These are phyloP conservation scores for Colletotrichum gigasporum DNA, from an alignment of 2,329 filamentous ascomycete species.

Conservation along the genomic window DNA sequence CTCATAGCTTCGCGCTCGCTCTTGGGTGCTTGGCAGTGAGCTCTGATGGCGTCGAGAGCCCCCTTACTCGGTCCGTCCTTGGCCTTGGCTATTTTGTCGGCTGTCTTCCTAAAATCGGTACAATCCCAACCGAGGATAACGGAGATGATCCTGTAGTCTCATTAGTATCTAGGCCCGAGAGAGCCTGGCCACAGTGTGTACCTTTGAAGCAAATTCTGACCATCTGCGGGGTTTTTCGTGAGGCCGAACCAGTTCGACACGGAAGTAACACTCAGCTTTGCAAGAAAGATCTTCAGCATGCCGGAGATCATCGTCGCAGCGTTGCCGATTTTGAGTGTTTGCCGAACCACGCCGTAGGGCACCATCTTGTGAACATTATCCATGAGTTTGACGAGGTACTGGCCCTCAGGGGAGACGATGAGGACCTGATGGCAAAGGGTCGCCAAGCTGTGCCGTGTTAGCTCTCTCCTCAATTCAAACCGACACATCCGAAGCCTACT, in stretches of 20 bases:
- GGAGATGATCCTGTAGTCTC: conserved; percentile 69
- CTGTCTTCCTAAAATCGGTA: conserved; percentile 72
- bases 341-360: conserved; percentile 76
- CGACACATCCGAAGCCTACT: conserved; percentile 57
- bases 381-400: conserved; percentile 75
- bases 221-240: conserved; percentile 76
- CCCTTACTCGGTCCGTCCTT: conserved; percentile 68
- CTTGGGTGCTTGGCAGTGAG: conserved; percentile 62
- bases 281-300: conserved; percentile 76
- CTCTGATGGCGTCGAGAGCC: conserved; percentile 68
- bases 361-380: conserved; percentile 76
- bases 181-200: conserved; percentile 36
- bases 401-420: conserved; percentile 78
- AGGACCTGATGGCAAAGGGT: conserved; percentile 80
- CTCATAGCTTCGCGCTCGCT: conserved; percentile 68
- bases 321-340: conserved; percentile 80
- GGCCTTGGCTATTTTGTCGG: conserved; percentile 70
- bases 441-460: conserved; percentile 63
- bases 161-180: no score
- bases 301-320: conserved; percentile 84
- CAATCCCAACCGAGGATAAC: conserved; percentile 79
- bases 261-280: conserved; percentile 79
- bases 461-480: neutral
- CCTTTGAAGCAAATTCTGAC: conserved; percentile 81
- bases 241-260: conserved; percentile 84